Evolutionary conservation across 1,284 basidiomycete genomes (phyloP).

Genomic region (Ustilago bromivora): DNA sequence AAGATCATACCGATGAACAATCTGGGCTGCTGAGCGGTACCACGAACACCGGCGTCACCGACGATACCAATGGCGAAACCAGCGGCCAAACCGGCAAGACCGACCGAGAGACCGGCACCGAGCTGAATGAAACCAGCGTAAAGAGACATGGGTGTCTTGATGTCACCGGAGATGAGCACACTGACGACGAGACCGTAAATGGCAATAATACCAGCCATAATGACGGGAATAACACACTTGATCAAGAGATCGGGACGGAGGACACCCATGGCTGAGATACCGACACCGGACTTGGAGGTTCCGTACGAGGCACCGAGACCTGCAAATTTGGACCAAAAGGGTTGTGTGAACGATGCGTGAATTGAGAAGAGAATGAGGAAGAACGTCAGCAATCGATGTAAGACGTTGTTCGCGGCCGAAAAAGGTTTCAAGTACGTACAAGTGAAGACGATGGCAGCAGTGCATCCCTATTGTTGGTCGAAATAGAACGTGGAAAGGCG

Average conservation of each 20-base stretch:
- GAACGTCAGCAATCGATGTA: slow-evolving; percentile 10
- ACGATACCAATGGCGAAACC: slow-evolving; percentile 98
- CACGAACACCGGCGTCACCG: slow-evolving; percentile 80
- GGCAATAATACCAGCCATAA: slow-evolving; percentile 98
- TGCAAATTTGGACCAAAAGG: slow-evolving; percentile 12
- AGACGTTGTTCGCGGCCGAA: background rate
- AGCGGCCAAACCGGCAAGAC: slow-evolving; percentile 91
- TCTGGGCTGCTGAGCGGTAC: slow-evolving; percentile 80
- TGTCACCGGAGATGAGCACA: slow-evolving; percentile 71
- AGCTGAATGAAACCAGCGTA: slow-evolving; percentile 92
- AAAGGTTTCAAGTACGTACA: slow-evolving; percentile 75
- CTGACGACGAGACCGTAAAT: slow-evolving; percentile 76
- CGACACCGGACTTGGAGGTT: slow-evolving; percentile 96
- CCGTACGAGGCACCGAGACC: slow-evolving; percentile 95
- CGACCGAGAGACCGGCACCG: slow-evolving; percentile 91
- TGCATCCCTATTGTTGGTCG: slow-evolving; percentile 79
- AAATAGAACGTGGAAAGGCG: background rate
- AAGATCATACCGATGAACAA: slow-evolving; percentile 84
- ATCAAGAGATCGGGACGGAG: slow-evolving; percentile 97
- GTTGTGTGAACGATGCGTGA: background rate
- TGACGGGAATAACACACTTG: slow-evolving; percentile 97
- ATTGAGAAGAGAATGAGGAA: background rate
- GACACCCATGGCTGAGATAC: slow-evolving; percentile 93
- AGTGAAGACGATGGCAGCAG: slow-evolving; percentile 95
- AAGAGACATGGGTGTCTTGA: slow-evolving; percentile 74